These are phyloP conservation scores for Sarcomyxa edulis DNA, from an alignment of 768 basidiomycete genomes.

Conservation along the genomic window DNA sequence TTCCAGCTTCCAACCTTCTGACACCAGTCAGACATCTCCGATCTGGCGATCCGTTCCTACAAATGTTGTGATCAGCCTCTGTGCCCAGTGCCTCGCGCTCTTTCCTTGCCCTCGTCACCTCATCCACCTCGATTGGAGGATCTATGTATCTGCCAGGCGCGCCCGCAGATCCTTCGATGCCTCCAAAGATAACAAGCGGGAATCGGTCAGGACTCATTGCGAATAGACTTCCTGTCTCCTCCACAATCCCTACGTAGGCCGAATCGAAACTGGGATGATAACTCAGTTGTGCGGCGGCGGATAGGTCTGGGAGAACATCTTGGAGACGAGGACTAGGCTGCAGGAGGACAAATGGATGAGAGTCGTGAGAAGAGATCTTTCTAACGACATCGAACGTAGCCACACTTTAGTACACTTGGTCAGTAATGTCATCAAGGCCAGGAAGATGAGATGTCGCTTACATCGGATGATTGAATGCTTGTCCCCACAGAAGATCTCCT, in stretches of 20 bases:
- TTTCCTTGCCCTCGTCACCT: slow-evolving; percentile 38
- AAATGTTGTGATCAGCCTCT: slow-evolving; percentile 17
- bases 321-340: slow-evolving; percentile 79
- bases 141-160: slow-evolving; percentile 20
- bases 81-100: slow-evolving; percentile 28
- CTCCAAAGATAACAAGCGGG: slow-evolving; percentile 74
- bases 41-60: slow-evolving; percentile 27
- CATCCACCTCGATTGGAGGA: slow-evolving; percentile 36
- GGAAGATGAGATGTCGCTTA: no score
- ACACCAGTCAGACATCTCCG: slow-evolving; percentile 62
- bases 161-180: slow-evolving; percentile 16
- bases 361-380: slow-evolving; percentile 11
- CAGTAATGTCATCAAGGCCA: background rate
- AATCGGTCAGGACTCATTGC: slow-evolving; percentile 81
- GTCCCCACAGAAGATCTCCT: slow-evolving; percentile 47
- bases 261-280: slow-evolving; percentile 45
- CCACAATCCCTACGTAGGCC: slow-evolving; percentile 80
- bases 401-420: slow-evolving; percentile 44
- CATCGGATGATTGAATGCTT: slow-evolving; percentile 62
- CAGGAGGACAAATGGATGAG: slow-evolving; percentile 70
- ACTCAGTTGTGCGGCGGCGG: slow-evolving; percentile 16
- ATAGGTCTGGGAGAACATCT: slow-evolving; percentile 57
- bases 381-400: slow-evolving; percentile 77
- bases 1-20: slow-evolving; percentile 45
- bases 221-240: slow-evolving; percentile 68